Conservation (phyloP, 2,329 filamentous ascomycete genomes). For the Penicillium occitanis region DNA sequence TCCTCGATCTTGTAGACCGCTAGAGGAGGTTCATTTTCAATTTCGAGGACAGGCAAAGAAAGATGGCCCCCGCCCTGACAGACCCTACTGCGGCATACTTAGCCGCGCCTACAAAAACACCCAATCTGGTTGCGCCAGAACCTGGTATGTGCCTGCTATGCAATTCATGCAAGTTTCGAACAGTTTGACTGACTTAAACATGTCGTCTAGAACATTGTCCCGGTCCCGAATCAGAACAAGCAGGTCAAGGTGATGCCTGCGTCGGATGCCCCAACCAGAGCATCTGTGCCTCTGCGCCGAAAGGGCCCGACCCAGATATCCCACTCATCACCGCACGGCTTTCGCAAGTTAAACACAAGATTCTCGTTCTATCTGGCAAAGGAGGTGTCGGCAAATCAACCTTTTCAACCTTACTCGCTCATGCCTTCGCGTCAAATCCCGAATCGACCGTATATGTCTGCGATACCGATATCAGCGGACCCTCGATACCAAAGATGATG, state of each 20-base stretch:
- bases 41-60: constrained; percentile 12
- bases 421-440: constrained; percentile 81
- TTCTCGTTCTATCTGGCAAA: constrained; percentile 90
- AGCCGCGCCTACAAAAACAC: constrained; percentile 72
- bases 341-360: constrained; percentile 80
- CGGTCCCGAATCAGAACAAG: constrained; percentile 62
- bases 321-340: constrained; percentile 82
- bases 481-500: constrained; percentile 98
- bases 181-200: background rate
- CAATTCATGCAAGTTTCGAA: background rate
- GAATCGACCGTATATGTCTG: constrained; percentile 84
- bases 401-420: constrained; percentile 81
- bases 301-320: constrained; percentile 93
- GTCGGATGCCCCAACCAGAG: constrained; percentile 92
- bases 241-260: constrained; percentile 73
- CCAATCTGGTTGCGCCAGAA: constrained; percentile 87
- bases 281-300: constrained; percentile 91
- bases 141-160: constrained; percentile 55
- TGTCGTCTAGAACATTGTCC: constrained; percentile 76
- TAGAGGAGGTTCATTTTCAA: background rate
- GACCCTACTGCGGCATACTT: constrained; percentile 71
- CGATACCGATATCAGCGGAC: constrained; percentile 97
- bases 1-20: background rate
- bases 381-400: constrained; percentile 97
- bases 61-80: constrained; percentile 83